These are phyloP conservation scores for Entophlyctis luteolus DNA, from an alignment of 192 early-diverging fungal genomes.

Conservation along the genomic window DNA sequence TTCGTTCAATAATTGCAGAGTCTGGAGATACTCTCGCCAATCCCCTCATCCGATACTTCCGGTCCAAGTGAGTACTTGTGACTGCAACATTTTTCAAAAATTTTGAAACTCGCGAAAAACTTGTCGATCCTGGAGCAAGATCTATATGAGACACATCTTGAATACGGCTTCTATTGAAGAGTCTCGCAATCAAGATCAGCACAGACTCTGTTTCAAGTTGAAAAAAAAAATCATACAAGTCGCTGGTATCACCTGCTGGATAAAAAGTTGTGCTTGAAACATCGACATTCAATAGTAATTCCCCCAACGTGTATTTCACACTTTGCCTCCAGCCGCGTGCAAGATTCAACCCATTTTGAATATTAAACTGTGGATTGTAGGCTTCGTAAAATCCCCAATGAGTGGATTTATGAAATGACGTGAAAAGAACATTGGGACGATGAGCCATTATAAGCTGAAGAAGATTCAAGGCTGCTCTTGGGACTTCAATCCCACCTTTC, in stretches of 20 bases:
- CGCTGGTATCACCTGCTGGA: not conserved
- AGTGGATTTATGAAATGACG: constrained; percentile 7
- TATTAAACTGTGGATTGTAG: constrained; percentile 15
- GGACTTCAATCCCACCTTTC: constrained; percentile 1
- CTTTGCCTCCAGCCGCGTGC: constrained; percentile 22
- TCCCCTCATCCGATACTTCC: not conserved
- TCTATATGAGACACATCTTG: not conserved
- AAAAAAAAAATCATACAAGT: not conserved
- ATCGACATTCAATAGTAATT: constrained; percentile 11
- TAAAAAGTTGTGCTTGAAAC: constrained; percentile 10
- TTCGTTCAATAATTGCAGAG: not conserved
- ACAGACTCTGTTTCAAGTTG: not conserved
- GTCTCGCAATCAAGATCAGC: not conserved
- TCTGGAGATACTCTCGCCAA: not conserved
- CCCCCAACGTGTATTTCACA: constrained; percentile 10
- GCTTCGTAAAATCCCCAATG: constrained; percentile 15
- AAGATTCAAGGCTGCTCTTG: constrained; percentile 13
- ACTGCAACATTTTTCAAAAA: not conserved
- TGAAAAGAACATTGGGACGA: constrained; percentile 22
- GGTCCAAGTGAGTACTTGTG: not conserved
- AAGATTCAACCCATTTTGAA: constrained; percentile 6
- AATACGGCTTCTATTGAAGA: constrained; percentile 10
- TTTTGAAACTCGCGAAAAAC: constrained; percentile 6
- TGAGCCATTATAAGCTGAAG: constrained; percentile 8
- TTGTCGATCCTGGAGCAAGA: not conserved